Percentiles rank a stretch among this genome's conserved stretches.
Conservation (phyloP, 176 grass and related monocot genomes). For the Bonia amplexicaulis region DNA sequence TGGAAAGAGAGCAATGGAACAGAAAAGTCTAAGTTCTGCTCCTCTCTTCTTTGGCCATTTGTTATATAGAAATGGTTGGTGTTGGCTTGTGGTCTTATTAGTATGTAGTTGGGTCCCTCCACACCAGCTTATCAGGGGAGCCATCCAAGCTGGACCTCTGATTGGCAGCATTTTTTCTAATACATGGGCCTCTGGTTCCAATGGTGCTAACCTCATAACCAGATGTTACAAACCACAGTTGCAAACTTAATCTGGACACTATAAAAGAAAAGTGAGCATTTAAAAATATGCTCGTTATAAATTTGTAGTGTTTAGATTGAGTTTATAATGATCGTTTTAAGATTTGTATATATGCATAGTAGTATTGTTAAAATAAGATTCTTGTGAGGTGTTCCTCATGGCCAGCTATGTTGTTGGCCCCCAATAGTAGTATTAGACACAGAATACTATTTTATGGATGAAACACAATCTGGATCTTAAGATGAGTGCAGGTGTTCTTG, state of each 20-base stretch:
- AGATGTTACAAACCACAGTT: conserved; percentile 28
- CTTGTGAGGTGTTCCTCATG: conserved; percentile 15
- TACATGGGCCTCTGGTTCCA: background rate
- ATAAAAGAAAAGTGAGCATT: conserved; percentile 16
- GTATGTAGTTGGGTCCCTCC: conserved; percentile 22
- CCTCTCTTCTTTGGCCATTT: conserved; percentile 21
- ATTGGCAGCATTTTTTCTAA: background rate
- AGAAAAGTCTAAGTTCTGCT: conserved; percentile 15
- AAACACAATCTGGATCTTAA: conserved; percentile 46
- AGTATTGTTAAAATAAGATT: conserved; percentile 27
- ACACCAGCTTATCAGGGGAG: conserved; percentile 22
- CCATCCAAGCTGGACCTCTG: conserved; percentile 14
- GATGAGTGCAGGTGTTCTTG: conserved; percentile 37
- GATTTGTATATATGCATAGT: background rate
- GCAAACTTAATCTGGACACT: conserved; percentile 37
- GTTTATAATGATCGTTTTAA: conserved; percentile 33
- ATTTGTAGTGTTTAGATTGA: conserved; percentile 55
- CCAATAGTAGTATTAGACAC: conserved; percentile 23
- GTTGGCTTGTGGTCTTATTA: conserved; percentile 19
- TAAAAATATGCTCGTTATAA: conserved; percentile 3
- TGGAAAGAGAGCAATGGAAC: conserved; percentile 18
- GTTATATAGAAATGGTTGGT: background rate
- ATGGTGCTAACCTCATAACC: background rate
- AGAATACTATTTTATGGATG: conserved; percentile 23
- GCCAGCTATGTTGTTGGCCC: conserved; percentile 28